Evolutionary conservation across 129 eudicot species (phyloP).

Genomic region (Flaveria trinervia): DNA sequence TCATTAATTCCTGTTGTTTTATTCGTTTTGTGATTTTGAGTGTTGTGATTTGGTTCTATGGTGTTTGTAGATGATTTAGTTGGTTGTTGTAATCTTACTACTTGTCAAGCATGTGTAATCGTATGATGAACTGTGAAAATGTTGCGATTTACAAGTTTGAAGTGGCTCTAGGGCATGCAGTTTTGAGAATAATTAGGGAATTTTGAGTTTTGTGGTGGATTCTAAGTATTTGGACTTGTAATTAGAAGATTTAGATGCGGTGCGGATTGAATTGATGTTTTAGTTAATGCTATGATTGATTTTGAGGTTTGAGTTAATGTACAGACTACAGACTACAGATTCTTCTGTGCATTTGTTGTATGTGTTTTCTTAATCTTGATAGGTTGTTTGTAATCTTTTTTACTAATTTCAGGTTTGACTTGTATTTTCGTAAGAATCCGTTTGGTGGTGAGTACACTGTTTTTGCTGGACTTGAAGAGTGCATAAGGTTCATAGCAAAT

Average conservation of each 20-base stretch:
- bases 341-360: conserved; percentile 16
- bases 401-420: conserved; percentile 71
- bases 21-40: not conserved
- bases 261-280: not conserved
- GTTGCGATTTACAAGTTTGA: not conserved
- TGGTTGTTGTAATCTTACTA: conserved; percentile 8
- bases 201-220: not conserved
- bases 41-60: not conserved
- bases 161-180: conserved; percentile 12
- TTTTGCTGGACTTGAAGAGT: conserved; percentile 95
- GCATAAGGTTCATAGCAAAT: conserved; percentile 86
- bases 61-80: conserved; percentile 18
- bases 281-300: conserved; percentile 6
- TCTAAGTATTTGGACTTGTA: not conserved
- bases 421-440: conserved; percentile 81
- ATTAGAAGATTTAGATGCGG: not conserved
- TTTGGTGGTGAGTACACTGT: conserved; percentile 97
- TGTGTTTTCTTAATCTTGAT: not conserved
- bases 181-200: conserved; percentile 6
- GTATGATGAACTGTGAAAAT: conserved; percentile 1
- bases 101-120: not conserved
- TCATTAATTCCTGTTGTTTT: not conserved
- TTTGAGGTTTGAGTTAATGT: conserved; percentile 2
- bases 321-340: not conserved
- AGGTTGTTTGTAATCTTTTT: not conserved